Conservation (phyloP, 441 rosid genomes). For the Pelargonium cotyledonis region DNA sequence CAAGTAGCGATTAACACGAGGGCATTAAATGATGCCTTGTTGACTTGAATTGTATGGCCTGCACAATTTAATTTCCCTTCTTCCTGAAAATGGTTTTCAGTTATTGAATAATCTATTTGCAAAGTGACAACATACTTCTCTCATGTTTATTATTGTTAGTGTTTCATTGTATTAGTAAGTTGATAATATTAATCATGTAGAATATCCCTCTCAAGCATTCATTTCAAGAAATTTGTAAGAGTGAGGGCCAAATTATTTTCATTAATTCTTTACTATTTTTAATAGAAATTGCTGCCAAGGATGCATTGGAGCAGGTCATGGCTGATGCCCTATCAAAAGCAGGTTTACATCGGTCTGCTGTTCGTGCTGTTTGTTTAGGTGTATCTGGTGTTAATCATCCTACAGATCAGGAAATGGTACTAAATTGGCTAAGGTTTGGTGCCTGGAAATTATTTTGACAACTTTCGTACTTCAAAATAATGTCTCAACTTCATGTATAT, state of each 20-base stretch:
- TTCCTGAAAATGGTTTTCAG: not conserved
- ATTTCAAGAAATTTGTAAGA: not conserved
- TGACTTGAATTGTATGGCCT: not conserved
- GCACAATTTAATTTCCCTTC: not conserved
- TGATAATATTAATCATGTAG: not conserved
- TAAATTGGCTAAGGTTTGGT: conserved; percentile 80
- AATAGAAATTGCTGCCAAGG: conserved; percentile 73
- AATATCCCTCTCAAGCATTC: not conserved
- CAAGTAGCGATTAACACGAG: not conserved
- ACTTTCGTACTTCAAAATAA: not conserved
- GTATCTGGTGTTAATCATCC: conserved; percentile 95
- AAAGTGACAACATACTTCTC: not conserved
- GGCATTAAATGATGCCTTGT: conserved; percentile 3
- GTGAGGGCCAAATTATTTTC: not conserved
- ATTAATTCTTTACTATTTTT: not conserved
- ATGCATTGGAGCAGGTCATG: conserved; percentile 83
- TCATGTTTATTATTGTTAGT: not conserved
- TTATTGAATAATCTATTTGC: not conserved
- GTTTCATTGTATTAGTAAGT: not conserved
- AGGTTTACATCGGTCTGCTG: conserved; percentile 62
- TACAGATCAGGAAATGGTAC: conserved; percentile 66
- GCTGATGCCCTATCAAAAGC: conserved; percentile 71
- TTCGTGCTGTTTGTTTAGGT: conserved; percentile 83
- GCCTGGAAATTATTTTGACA: not conserved
- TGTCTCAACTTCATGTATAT: not conserved